Evolutionary conservation across 1,284 basidiomycete species (phyloP).

Genomic region (Thecaphora frezii): DNA sequence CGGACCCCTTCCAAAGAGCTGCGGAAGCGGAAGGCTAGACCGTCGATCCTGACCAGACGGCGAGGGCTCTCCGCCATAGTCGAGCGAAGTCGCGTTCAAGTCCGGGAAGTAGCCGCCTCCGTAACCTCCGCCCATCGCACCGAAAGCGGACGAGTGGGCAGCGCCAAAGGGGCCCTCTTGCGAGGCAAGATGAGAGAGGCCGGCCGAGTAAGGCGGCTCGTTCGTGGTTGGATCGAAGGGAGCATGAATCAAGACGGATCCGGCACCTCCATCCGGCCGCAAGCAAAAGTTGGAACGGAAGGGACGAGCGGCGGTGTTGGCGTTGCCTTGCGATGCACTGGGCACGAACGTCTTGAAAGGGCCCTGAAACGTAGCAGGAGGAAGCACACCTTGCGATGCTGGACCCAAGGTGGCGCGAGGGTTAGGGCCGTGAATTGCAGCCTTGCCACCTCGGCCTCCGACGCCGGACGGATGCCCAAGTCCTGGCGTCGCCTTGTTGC

Average conservation of each 20-base stretch:
- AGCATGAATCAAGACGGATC: neutral
- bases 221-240: neutral
- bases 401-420: neutral
- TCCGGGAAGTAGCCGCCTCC: neutral
- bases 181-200: neutral
- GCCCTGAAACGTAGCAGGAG: neutral
- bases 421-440: neutral
- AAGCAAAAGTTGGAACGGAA: neutral
- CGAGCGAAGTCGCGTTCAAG: neutral
- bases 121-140: neutral
- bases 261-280: neutral
- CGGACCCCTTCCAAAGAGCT: conserved; percentile 10
- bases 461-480: neutral
- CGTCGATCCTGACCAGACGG: conserved; percentile 1
- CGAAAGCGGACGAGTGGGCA: neutral
- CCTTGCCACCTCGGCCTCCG: neutral
- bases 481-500: neutral
- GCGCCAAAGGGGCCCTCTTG: neutral
- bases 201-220: neutral
- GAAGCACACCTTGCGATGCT: neutral
- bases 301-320: too few relatives aligned
- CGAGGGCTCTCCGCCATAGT: neutral
- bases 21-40: conserved; percentile 31
- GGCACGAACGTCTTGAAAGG: neutral
- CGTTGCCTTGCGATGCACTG: neutral